A percentile compares a stretch with the other conserved stretches of the same genome.
These are phyloP conservation scores for Claviceps digitariae DNA, from an alignment of 2,329 filamentous ascomycete genomes.

Conservation along the genomic window DNA sequence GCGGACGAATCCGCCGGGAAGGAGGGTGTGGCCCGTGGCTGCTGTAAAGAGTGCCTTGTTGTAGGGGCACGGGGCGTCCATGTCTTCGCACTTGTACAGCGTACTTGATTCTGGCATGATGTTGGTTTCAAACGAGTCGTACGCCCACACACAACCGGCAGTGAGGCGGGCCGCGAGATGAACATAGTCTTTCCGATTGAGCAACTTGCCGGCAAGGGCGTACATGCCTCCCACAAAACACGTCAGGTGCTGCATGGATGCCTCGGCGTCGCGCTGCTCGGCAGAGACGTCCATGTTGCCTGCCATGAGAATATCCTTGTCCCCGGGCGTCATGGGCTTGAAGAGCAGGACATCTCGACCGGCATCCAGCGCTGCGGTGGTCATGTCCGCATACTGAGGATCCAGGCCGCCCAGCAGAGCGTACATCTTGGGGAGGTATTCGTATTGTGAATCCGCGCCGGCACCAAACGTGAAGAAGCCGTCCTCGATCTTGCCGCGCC, in stretches of 20 bases:
- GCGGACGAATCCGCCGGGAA: slow-evolving; percentile 45
- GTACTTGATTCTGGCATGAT: slow-evolving; percentile 40
- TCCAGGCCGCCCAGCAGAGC: slow-evolving; percentile 52
- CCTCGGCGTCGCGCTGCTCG: slow-evolving; percentile 15
- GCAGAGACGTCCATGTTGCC: slow-evolving; percentile 24
- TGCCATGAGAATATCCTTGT: slow-evolving; percentile 47
- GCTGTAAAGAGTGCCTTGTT: slow-evolving; percentile 12
- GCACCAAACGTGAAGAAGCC: slow-evolving; percentile 30
- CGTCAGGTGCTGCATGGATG: slow-evolving; percentile 43
- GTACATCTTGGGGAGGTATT: slow-evolving; percentile 47
- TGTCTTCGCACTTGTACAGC: slow-evolving; percentile 22
- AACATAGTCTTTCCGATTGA: slow-evolving; percentile 33
- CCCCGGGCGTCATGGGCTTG: slow-evolving; percentile 48
- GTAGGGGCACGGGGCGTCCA: slow-evolving; percentile 23
- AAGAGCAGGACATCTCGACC: slow-evolving; percentile 52
- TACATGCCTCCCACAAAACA: slow-evolving; percentile 64
- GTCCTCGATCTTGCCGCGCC: slow-evolving; percentile 31
- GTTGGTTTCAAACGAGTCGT: slow-evolving; percentile 32
- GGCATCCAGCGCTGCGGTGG: slow-evolving; percentile 46
- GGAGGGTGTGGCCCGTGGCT: slow-evolving; percentile 7
- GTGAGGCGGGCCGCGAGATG: slow-evolving; percentile 33
- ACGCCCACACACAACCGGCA: slow-evolving; percentile 41
- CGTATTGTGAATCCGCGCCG: slow-evolving; percentile 38
- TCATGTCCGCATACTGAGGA: slow-evolving; percentile 50
- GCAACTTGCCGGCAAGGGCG: slow-evolving; percentile 50